Base-by-base conservation (phyloP, 176 grass and related monocot genomes). In the Oryza coarctata region DNA sequence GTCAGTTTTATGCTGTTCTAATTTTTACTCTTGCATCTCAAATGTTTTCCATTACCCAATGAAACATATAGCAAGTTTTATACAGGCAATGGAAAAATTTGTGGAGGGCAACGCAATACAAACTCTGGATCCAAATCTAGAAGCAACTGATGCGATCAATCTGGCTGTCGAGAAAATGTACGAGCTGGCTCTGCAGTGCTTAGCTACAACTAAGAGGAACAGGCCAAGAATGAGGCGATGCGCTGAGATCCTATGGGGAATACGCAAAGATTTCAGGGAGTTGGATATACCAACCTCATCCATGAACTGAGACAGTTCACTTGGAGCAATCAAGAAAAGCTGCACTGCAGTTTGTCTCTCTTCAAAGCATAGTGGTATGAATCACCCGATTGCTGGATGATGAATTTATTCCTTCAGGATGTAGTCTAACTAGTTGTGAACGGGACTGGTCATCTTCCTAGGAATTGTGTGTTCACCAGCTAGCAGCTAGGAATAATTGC, bases 241-340 rank as follows among this genome's bases (percentile, higher is more conserved):
- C 8, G 88, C 88, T 13, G 86, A 97, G 88, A 88, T 93, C 11
- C 68, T 97, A 23, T 97, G 94, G 94, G 89, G 50, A 20, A 93
- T 97, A 91, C 83, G 94, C 18, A 97, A 91, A 83, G 85, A 93
- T 73, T 97, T 83, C 75, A 91, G 86, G 40, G 83, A 97, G 45
- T 69, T 91, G 32, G 52, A 80, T 49, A 31, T 69, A 82, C 79
- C 74, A 67, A 79, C 84, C 26, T 41, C 45, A 36, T 44, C 79
- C 26, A 49, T 64, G 74, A 86, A 57, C 63, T 75, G 80, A 90
- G 35, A 41, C 35, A 63, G 74, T n/a, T 86, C 68, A 27, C 74
- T 23, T 69, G 79, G 73, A 73, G 57, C 67, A 44, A 78, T 70
- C 68, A 70, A 69, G 35, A 34, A 65, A 83, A 41, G 68, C n/a